A percentile compares a stretch with the other conserved stretches of the same genome.
phyloP scores from a whole-genome alignment of 805 yeast species.

The Torulaspora microellipsoides region DNA sequence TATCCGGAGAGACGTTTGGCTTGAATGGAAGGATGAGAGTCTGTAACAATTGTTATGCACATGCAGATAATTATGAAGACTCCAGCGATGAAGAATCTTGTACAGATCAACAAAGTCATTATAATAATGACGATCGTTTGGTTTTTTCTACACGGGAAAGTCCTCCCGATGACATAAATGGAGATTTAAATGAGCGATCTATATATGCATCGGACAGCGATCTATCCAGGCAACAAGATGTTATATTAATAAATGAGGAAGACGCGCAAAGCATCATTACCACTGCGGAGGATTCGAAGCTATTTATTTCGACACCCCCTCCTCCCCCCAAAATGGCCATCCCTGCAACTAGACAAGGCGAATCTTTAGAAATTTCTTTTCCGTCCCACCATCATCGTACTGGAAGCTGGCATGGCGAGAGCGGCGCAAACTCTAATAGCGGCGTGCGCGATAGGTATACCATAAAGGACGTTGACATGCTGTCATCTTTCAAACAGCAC shows the following conservation, averaged over 20 bases:
- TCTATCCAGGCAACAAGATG: slow-evolving; percentile 16
- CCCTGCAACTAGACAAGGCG: slow-evolving; percentile 77
- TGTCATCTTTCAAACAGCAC: slow-evolving; percentile 14
- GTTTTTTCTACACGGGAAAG: slow-evolving; percentile 9
- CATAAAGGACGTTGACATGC: slow-evolving; percentile 27
- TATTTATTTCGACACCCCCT: slow-evolving; percentile 41
- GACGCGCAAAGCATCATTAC: slow-evolving; percentile 35
- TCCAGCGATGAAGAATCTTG: slow-evolving; percentile 56
- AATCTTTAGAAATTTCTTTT: slow-evolving; percentile 66
- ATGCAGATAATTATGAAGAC: slow-evolving; percentile 64
- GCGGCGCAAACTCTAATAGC: slow-evolving; percentile 8
- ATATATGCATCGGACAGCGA: slow-evolving; percentile 4
- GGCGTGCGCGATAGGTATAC: slow-evolving; percentile 25
- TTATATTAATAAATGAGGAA: slow-evolving; percentile 28
- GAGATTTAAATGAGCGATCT: slow-evolving; percentile 3
- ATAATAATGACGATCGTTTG: slow-evolving; percentile 8
- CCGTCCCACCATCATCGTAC: slow-evolving; percentile 4
- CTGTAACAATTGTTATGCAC: slow-evolving; percentile 64
- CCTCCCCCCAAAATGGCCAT: slow-evolving; percentile 74
- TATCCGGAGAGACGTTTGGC: slow-evolving; percentile 61
- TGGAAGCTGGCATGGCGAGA: slow-evolving; percentile 9
- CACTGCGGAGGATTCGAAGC: slow-evolving; percentile 34
- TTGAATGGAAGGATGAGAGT: slow-evolving; percentile 68
- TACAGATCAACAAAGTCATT: slow-evolving; percentile 12
- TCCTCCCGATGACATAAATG: slow-evolving; percentile 2